Evolutionary conservation across 2,329 filamentous ascomycete species (phyloP).

Genomic region (Beauveria medogensis): DNA sequence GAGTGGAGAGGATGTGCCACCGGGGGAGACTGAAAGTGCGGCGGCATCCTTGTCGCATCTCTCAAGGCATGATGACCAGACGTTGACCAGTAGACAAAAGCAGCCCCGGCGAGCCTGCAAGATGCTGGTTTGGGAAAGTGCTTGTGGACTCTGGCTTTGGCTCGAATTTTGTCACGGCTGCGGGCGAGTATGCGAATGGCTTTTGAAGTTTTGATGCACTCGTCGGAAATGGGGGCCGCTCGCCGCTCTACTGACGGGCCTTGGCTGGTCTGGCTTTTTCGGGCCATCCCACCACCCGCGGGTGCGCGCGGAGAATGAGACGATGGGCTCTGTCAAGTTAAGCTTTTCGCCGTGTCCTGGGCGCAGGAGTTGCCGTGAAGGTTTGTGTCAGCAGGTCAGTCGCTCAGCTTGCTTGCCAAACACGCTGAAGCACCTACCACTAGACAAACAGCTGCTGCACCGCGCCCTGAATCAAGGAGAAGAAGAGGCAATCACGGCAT

Average conservation of each 20-base stretch:
- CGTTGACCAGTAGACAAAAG: background rate
- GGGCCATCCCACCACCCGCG: background rate
- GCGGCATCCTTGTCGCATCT: conserved; percentile 10
- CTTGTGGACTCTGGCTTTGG: background rate
- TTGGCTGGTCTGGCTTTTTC: background rate
- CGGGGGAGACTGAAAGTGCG: conserved; percentile 9
- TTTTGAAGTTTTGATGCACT: conserved; percentile 2
- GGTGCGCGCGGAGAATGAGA: background rate
- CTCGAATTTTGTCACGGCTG: background rate
- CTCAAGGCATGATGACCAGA: background rate
- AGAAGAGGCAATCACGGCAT: background rate
- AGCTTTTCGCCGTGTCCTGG: background rate
- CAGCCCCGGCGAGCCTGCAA: conserved; percentile 2
- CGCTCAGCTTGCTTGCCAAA: conserved; percentile 9
- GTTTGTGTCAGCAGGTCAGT: background rate
- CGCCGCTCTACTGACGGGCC: background rate
- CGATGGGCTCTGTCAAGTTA: background rate
- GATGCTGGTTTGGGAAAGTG: conserved; percentile 3
- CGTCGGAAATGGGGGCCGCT: background rate
- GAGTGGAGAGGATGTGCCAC: conserved; percentile 11
- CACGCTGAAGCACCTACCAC: conserved; percentile 2
- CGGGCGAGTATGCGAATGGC: background rate
- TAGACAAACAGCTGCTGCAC: conserved; percentile 2
- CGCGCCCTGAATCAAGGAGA: background rate
- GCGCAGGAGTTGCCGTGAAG: background rate